These are phyloP conservation scores for Ampelomyces quisqualis DNA, from an alignment of 2,329 filamentous ascomycete genomes.

Conservation along the genomic window DNA sequence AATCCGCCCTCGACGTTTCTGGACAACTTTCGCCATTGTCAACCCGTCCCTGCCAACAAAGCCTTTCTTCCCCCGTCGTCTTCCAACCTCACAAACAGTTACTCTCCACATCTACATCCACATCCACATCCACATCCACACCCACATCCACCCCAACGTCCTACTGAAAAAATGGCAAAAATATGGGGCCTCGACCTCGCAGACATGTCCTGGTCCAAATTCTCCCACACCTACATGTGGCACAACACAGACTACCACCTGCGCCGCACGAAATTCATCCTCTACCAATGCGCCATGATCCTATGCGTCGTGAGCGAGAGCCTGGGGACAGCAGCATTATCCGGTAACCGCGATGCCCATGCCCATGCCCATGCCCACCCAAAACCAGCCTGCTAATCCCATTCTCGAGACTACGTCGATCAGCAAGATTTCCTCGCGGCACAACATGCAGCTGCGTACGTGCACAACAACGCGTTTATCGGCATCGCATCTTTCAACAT, in stretches of 20 bases:
- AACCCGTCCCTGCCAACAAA: too few relatives aligned
- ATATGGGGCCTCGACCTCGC: slow-evolving; percentile 60
- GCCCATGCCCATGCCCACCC: slow-evolving; percentile 1
- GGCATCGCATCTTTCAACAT: slow-evolving; percentile 57
- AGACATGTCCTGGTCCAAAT: slow-evolving; percentile 61
- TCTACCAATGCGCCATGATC: slow-evolving; percentile 62
- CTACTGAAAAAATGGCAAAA: slow-evolving; percentile 38
- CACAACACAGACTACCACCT: slow-evolving; percentile 54
- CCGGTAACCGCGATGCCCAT: slow-evolving; percentile 43
- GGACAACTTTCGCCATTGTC: too few relatives aligned
- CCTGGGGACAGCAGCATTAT: slow-evolving; percentile 57
- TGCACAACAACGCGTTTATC: slow-evolving; percentile 59
- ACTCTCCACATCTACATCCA: neutral
- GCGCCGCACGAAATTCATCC: slow-evolving; percentile 59
- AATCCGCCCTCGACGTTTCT: too few relatives aligned
- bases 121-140: too few relatives aligned
- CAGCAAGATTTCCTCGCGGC: slow-evolving; percentile 52
- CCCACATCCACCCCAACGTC: slow-evolving; percentile 1
- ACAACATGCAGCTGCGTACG: slow-evolving; percentile 43
- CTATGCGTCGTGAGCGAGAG: slow-evolving; percentile 59
- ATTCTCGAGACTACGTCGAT: slow-evolving; percentile 54
- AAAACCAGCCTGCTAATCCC: too few relatives aligned
- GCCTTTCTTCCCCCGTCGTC: too few relatives aligned
- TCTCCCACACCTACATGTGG: slow-evolving; percentile 61
- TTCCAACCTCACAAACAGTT: neutral